Conservation (phyloP, 257 asterid species). For the Solanum pimpinellifolium region DNA sequence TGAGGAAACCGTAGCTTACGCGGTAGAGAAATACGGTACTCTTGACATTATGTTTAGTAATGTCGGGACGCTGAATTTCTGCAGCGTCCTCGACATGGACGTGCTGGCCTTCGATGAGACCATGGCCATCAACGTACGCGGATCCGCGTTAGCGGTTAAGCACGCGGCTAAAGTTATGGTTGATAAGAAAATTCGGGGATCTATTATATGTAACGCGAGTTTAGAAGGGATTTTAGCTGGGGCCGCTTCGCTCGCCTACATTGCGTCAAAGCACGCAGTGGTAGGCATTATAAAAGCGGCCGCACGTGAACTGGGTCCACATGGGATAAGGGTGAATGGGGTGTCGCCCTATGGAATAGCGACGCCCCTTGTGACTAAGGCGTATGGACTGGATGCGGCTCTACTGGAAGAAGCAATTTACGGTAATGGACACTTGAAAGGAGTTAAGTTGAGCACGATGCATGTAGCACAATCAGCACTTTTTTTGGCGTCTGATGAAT, state of each 20-base stretch:
- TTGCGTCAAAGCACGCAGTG: not conserved
- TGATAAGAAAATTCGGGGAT: not conserved
- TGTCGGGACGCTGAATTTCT: not conserved
- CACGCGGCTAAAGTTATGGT: not conserved
- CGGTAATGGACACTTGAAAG: not conserved
- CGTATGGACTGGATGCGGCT: not conserved
- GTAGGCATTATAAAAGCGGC: not conserved
- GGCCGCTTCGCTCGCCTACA: not conserved
- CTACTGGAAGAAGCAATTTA: not conserved
- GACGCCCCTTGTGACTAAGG: not conserved
- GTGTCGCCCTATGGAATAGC: not conserved
- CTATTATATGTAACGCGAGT: not conserved
- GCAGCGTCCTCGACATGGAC: not conserved
- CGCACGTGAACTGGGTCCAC: not conserved
- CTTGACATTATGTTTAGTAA: not conserved
- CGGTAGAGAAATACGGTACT: not conserved
- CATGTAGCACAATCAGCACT: conserved; percentile 1
- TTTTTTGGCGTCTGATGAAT: not conserved
- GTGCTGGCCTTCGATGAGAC: not conserved
- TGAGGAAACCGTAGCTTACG: not conserved
- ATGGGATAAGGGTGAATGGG: not conserved
- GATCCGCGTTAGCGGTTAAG: not conserved
- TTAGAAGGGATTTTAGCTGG: not conserved
- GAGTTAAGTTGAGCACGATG: not conserved
- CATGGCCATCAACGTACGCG: not conserved